These are phyloP conservation scores for Colletotrichum sp. DNA, from an alignment of 2,329 filamentous ascomycete genomes.

Conservation along the genomic window DNA sequence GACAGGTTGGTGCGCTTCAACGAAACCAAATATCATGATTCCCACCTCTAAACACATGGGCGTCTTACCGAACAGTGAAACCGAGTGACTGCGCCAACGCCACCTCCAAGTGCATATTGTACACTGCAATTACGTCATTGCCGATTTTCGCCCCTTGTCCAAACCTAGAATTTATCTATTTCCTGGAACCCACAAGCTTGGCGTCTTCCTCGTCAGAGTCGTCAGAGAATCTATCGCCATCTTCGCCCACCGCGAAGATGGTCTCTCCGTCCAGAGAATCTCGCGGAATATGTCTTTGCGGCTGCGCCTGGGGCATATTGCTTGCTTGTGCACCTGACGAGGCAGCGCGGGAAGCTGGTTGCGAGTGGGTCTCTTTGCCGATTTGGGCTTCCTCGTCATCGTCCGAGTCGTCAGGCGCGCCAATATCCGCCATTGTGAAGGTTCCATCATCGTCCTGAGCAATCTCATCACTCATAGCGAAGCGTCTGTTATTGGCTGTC, in stretches of 20 bases:
- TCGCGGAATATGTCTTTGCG: constrained; percentile 44
- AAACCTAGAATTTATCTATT: constrained; percentile 28
- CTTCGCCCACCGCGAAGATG: constrained; percentile 92
- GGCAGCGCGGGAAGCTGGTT: constrained; percentile 15
- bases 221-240: constrained; percentile 81
- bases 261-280: constrained; percentile 82
- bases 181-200: constrained; percentile 55
- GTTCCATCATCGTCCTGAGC: constrained; percentile 95
- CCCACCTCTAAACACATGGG: neutral
- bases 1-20: neutral
- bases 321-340: constrained; percentile 3
- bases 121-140: constrained; percentile 17
- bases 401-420: constrained; percentile 70
- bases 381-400: constrained; percentile 61
- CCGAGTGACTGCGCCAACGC: constrained; percentile 3
- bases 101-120: constrained; percentile 1
- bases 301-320: constrained; percentile 16
- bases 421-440: constrained; percentile 94
- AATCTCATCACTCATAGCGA: constrained; percentile 99
- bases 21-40: neutral
- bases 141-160: neutral
- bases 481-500: constrained; percentile 93
- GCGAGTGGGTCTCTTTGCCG: constrained; percentile 36
- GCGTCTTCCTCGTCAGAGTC: constrained; percentile 69
- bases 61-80: neutral